Base-by-base conservation (phyloP, 1,284 basidiomycete genomes). In the Megacollybia platyphylla region DNA sequence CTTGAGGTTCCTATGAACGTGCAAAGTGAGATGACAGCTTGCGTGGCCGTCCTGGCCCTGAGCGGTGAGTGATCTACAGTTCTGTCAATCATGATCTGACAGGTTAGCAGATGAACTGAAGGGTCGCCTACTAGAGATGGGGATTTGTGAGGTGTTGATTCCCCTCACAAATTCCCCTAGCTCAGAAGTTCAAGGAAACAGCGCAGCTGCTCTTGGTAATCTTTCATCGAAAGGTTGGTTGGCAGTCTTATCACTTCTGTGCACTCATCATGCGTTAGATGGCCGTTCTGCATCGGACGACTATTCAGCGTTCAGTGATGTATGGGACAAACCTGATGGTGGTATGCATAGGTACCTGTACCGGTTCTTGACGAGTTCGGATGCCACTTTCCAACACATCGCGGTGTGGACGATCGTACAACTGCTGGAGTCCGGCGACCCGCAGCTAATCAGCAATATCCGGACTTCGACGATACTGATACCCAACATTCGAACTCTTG, bases 351-450 rank as follows among this genome's bases (percentile, higher is more conserved):
- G 79, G 48, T 99, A 99, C 62, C 71, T 99, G 36, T 85, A 91
- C 56, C 80, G 90, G 39, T 98, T 99, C 80, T 66, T 99, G 50
- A 90, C 84, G 44, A 91, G 86, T 55, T 70, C 87, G 11, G 96
- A 99, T 59, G 87, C 90, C n/a, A 99, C 96, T 0, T 99, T 99
- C 83, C 94, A 97, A 63, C 96, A 99, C 60, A 99, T 98, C 53
- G 96, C 96, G 26, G 93, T 98, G 35, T 97, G 92, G 92, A 97
- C 94, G 0, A 93, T 97, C 49, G 93, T 97, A 8, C 94, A 98
- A 58, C 67, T 98, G 24, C 73, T 98, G 24, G 96, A 98, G 61
- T 92, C 90, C 24, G 87, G 89, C 50, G 87, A 96, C 60, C 79
- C 86, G n/a, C 81, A 87, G 56, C 69, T 97, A 36, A 86, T 87